Conservation (phyloP, 2,329 filamentous ascomycete genomes). For the Boeremia lycopersici region DNA sequence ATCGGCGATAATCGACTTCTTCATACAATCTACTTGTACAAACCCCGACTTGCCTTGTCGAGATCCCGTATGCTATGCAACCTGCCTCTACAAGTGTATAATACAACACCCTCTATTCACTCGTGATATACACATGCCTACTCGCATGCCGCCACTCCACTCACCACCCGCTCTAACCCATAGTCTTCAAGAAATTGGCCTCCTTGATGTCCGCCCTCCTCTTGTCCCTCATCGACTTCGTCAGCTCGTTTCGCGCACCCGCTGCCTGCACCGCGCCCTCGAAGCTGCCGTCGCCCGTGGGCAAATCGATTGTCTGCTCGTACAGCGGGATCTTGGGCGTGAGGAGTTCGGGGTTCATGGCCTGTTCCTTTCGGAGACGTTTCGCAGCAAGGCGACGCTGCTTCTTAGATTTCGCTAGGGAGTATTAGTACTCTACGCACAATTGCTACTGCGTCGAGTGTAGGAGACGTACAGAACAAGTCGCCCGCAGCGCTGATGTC, state of each 20-base stretch:
- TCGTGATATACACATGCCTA: neutral
- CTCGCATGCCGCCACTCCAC: neutral
- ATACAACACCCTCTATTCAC: neutral
- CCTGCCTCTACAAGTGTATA: neutral
- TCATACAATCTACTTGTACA: neutral
- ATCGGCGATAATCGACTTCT: neutral
- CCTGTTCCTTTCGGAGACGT: conserved; percentile 66
- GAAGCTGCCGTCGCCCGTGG: conserved; percentile 56
- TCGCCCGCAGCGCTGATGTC: conserved; percentile 67
- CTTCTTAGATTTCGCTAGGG: conserved; percentile 74
- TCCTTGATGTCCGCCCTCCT: conserved; percentile 81
- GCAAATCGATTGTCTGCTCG: conserved; percentile 78
- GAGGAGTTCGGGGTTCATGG: conserved; percentile 69
- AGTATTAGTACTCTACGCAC: neutral
- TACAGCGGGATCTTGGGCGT: conserved; percentile 71
- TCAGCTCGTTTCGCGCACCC: conserved; percentile 66
- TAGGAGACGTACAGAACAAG: conserved; percentile 73
- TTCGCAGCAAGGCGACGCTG: conserved; percentile 73
- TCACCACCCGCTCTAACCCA: conserved; percentile 53
- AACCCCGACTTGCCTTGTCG: neutral
- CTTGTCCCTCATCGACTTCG: conserved; percentile 74
- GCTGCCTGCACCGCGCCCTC: conserved; percentile 54
- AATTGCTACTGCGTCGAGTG: neutral
- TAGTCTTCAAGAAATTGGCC: conserved; percentile 81
- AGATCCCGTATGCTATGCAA: neutral